Percentiles rank a stretch among this genome's conserved stretches.
Evolutionary conservation across 108 stramenopile genomes (phyloP).

Genomic region (Phaeodactylum tricornutum): DNA sequence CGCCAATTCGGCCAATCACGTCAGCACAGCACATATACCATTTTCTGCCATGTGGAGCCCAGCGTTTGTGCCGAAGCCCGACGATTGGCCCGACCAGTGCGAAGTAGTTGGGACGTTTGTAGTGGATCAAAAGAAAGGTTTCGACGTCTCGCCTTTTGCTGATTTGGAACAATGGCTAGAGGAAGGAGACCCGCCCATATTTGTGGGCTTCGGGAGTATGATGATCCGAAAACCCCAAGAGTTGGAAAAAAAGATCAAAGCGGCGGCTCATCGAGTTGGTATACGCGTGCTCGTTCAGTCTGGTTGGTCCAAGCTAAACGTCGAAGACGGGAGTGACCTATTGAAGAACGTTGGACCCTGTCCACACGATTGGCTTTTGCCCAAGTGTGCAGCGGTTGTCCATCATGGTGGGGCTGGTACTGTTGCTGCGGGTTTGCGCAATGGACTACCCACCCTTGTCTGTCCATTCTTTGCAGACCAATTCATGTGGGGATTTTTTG

Average conservation of each 20-base stretch:
- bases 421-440: conserved; percentile 57
- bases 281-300: conserved; percentile 52
- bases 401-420: conserved; percentile 89
- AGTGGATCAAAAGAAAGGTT: conserved; percentile 7
- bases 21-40: conserved; percentile 33
- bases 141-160: conserved; percentile 22
- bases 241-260: conserved; percentile 37
- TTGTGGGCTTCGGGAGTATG: conserved; percentile 70
- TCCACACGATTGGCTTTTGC: conserved; percentile 72
- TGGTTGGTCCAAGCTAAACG: conserved; percentile 64
- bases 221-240: conserved; percentile 43
- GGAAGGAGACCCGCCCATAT: conserved; percentile 38
- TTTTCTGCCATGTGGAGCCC: conserved; percentile 80
- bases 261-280: conserved; percentile 27
- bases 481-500: conserved; percentile 69
- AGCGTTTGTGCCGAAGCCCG: conserved; percentile 68
- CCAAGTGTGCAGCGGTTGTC: conserved; percentile 54
- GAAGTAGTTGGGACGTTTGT: conserved; percentile 69
- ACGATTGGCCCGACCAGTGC: conserved; percentile 76
- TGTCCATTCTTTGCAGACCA: conserved; percentile 80
- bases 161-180: conserved; percentile 34
- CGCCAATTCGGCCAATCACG: conserved; percentile 17
- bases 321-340: conserved; percentile 16
- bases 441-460: conserved; percentile 59
- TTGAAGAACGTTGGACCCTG: conserved; percentile 52